These are phyloP conservation scores for Microbotryum violaceum DNA, from an alignment of 1,284 basidiomycete genomes.

Conservation along the genomic window DNA sequence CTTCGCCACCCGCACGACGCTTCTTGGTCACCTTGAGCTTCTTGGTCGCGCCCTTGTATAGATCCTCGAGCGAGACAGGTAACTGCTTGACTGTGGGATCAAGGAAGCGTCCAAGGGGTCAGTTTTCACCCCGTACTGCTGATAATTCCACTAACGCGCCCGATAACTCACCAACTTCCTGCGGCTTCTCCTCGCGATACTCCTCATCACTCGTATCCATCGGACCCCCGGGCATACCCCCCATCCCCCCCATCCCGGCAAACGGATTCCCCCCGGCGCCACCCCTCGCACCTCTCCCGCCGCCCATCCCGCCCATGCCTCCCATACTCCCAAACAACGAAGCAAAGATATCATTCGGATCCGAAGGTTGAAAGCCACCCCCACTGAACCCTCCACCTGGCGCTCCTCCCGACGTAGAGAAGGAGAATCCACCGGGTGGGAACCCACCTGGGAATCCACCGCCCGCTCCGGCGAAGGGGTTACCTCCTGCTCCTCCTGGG, in stretches of 20 bases:
- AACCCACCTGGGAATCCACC: slow-evolving; percentile 20
- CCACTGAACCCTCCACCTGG: slow-evolving; percentile 50
- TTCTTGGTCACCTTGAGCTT: slow-evolving; percentile 79
- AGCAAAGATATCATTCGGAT: slow-evolving; percentile 89
- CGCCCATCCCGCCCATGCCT: slow-evolving; percentile 43
- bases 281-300: slow-evolving; percentile 41
- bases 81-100: slow-evolving; percentile 53
- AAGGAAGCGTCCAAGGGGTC: neutral
- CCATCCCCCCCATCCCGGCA: slow-evolving; percentile 29
- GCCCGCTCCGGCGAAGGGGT: slow-evolving; percentile 22
- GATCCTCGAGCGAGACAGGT: slow-evolving; percentile 77
- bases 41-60: slow-evolving; percentile 83
- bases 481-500: slow-evolving; percentile 24
- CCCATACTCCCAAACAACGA: slow-evolving; percentile 47
- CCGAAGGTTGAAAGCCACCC: slow-evolving; percentile 61
- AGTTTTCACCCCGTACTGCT: neutral
- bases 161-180: neutral
- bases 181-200: neutral
- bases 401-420: slow-evolving; percentile 53
- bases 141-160: neutral
- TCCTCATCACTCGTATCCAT: neutral
- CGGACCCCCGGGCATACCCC: neutral
- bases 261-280: slow-evolving; percentile 41
- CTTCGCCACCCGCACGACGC: slow-evolving; percentile 61
- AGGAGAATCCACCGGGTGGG: slow-evolving; percentile 49